A percentile compares a stretch with the other conserved stretches of the same genome.
Conservation (phyloP, 116 monocot species). For the Trichopus zeylanicus region DNA sequence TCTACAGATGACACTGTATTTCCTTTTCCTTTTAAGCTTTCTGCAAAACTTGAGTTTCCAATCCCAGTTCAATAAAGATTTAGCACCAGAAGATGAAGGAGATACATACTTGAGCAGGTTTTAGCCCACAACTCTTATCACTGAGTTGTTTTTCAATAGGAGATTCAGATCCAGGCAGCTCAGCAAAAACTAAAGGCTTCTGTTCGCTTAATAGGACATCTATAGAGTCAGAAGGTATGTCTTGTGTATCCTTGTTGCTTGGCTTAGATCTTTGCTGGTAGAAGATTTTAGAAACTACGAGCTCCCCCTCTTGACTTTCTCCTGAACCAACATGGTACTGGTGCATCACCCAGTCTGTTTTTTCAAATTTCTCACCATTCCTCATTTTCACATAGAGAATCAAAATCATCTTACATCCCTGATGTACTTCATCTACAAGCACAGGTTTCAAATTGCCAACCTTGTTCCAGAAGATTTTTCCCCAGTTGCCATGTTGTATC, state of each 20-base stretch:
- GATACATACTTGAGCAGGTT: slow-evolving; percentile 5
- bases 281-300: slow-evolving; percentile 54
- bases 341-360: slow-evolving; percentile 56
- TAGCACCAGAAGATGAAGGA: too few species aligned
- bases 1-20: neutral
- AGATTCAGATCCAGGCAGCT: neutral
- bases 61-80: neutral
- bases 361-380: slow-evolving; percentile 19
- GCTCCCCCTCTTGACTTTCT: slow-evolving; percentile 20
- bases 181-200: neutral
- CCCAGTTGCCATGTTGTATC: neutral
- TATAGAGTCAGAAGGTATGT: neutral
- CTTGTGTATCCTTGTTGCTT: neutral
- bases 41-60: neutral
- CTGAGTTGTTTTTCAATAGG: neutral
- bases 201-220: neutral
- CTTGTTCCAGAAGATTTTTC: slow-evolving; percentile 25
- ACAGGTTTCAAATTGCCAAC: slow-evolving; percentile 26
- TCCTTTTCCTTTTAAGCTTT: neutral
- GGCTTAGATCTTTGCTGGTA: slow-evolving; percentile 4
- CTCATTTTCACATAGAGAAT: slow-evolving; percentile 13
- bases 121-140: neutral
- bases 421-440: slow-evolving; percentile 23
- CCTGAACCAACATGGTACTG: slow-evolving; percentile 32
- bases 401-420: slow-evolving; percentile 35